A percentile compares a stretch with the other conserved stretches of the same genome.
These are phyloP conservation scores for Phyllosticta citribraziliensis DNA, from an alignment of 2,329 filamentous ascomycete species.

Conservation along the genomic window DNA sequence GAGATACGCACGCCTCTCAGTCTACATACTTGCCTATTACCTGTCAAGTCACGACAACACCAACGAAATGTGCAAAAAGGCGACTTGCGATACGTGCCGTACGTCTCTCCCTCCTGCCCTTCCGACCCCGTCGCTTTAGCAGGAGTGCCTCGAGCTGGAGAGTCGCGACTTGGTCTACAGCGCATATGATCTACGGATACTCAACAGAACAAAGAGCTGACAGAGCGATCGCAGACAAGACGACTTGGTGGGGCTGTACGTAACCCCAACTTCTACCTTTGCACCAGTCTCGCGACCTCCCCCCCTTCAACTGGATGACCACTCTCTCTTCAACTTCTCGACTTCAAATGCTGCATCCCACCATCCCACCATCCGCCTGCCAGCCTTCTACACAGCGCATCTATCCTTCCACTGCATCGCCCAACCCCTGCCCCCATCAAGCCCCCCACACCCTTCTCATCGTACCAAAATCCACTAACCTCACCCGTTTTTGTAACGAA, in stretches of 20 bases:
- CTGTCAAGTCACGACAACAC: not conserved
- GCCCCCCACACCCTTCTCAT: too few species aligned
- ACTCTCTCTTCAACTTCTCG: not conserved
- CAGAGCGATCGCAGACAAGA: conserved; percentile 38
- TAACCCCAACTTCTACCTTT: not conserved
- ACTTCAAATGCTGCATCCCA: too few species aligned
- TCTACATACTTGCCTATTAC: too few species aligned
- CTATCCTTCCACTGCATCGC: too few species aligned
- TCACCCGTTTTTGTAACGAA: not conserved
- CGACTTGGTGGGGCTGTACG: conserved; percentile 53
- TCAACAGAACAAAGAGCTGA: not conserved
- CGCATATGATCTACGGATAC: too few species aligned
- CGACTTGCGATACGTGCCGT: conserved; percentile 54
- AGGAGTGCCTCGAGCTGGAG: too few species aligned
- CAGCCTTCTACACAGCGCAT: too few species aligned
- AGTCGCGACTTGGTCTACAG: too few species aligned
- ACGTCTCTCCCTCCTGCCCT: conserved; percentile 24
- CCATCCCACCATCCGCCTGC: too few species aligned
- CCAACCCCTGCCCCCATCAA: too few species aligned
- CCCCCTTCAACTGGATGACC: too few species aligned
- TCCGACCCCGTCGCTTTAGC: not conserved
- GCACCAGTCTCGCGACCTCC: not conserved
- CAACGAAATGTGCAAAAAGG: conserved; percentile 57
- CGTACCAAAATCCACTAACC: not conserved
- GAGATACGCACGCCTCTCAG: not conserved